Percentiles rank a stretch among this genome's conserved stretches.
phyloP scores from a whole-genome alignment of 495 filamentous ascomycete species.

The Oleoguttula mirabilis region DNA sequence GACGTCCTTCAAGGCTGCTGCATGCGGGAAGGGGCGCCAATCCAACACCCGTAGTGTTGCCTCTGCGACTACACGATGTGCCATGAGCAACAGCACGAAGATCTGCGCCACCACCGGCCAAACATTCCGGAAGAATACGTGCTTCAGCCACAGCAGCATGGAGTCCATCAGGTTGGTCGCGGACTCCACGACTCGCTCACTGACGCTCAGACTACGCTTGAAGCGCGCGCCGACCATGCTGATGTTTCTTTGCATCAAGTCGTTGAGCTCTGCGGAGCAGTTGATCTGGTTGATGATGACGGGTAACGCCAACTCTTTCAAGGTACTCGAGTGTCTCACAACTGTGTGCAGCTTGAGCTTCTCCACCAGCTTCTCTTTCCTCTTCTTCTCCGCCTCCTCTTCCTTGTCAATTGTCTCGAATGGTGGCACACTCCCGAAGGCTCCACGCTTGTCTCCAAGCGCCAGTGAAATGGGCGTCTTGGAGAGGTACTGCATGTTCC shows the following conservation, averaged over 20 bases:
- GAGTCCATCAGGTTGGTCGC: slow-evolving; percentile 73
- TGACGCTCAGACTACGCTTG: slow-evolving; percentile 79
- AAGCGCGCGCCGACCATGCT: slow-evolving; percentile 65
- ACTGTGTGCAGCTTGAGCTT: slow-evolving; percentile 86
- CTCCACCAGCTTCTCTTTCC: slow-evolving; percentile 56
- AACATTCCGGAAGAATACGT: slow-evolving; percentile 61
- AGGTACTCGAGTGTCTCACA: slow-evolving; percentile 56
- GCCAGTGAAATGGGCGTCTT: slow-evolving; percentile 78
- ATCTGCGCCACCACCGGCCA: slow-evolving; percentile 61
- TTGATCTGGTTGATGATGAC: slow-evolving; percentile 91
- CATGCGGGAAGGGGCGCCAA: slow-evolving; percentile 68
- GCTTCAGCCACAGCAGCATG: slow-evolving; percentile 52
- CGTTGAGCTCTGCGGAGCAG: slow-evolving; percentile 79
- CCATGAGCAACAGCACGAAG: slow-evolving; percentile 66
- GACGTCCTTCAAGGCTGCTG: slow-evolving; percentile 83
- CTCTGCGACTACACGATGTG: slow-evolving; percentile 74
- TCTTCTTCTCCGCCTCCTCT: slow-evolving; percentile 48
- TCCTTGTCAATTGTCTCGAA: slow-evolving; percentile 46
- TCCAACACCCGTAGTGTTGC: slow-evolving; percentile 68
- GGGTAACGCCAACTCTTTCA: slow-evolving; percentile 69
- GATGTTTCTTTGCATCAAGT: slow-evolving; percentile 76
- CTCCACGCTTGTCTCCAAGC: slow-evolving; percentile 56
- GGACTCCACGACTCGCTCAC: slow-evolving; percentile 88
- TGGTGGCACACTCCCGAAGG: slow-evolving; percentile 25
- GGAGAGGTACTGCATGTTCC: slow-evolving; percentile 93